Evolutionary conservation across 192 early-diverging fungal species (phyloP).

Genomic region (Globomyces pollinis-pini): DNA sequence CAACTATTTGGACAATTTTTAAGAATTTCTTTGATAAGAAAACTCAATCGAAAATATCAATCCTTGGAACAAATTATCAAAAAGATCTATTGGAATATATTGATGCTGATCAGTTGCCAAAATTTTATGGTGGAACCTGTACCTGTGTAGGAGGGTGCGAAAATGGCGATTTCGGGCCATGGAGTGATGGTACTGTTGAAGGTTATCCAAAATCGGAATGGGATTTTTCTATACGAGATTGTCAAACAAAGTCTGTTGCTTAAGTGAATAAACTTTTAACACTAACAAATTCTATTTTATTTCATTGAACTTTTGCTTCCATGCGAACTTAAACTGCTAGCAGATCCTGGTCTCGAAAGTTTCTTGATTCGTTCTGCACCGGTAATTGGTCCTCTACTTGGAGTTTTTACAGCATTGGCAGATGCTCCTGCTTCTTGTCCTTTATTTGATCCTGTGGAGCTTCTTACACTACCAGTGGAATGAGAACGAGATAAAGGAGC

Average conservation of each 20-base stretch:
- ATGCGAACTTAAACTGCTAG: slow-evolving; percentile 19
- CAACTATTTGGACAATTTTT: slow-evolving; percentile 35
- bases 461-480: neutral
- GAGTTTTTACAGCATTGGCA: neutral
- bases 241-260: too few species aligned
- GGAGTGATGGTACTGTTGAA: slow-evolving; percentile 30
- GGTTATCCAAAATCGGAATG: slow-evolving; percentile 27
- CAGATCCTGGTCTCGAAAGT: slow-evolving; percentile 22
- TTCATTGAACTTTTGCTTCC: slow-evolving; percentile 10
- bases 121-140: slow-evolving; percentile 22
- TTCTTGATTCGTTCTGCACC: slow-evolving; percentile 24
- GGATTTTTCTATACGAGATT: too few species aligned
- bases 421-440: neutral
- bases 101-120: slow-evolving; percentile 22
- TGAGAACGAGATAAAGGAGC: too few species aligned
- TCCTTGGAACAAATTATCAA: slow-evolving; percentile 31
- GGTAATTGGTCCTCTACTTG: slow-evolving; percentile 20
- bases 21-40: slow-evolving; percentile 42
- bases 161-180: slow-evolving; percentile 24
- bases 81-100: slow-evolving; percentile 19
- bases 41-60: slow-evolving; percentile 44
- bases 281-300: too few species aligned
- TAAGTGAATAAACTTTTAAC: too few species aligned
- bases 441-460: neutral
- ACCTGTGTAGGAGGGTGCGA: slow-evolving; percentile 18